Conservation (phyloP, 2,329 filamentous ascomycete species). For the Ceratocystis albifundus region DNA sequence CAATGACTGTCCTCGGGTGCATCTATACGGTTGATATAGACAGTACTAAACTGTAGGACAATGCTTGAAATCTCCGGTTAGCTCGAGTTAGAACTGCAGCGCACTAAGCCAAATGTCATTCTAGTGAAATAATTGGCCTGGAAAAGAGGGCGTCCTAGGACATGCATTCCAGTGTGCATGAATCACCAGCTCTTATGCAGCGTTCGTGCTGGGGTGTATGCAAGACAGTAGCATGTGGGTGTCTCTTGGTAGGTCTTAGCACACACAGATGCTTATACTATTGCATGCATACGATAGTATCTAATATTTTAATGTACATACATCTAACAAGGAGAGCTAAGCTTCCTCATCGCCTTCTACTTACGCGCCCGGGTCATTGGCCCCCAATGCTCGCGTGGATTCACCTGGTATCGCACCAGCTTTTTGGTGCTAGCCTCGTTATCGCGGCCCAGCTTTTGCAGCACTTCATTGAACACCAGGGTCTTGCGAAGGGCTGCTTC, state of each 20-base stretch:
- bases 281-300: background rate
- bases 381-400: conserved; percentile 88
- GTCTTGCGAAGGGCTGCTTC: conserved; percentile 45
- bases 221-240: too few species aligned
- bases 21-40: too few species aligned
- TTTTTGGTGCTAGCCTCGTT: conserved; percentile 51
- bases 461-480: conserved; percentile 59
- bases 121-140: background rate
- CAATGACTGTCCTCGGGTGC: too few species aligned
- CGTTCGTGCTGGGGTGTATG: too few species aligned
- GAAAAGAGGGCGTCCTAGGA: background rate
- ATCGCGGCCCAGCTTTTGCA: conserved; percentile 59
- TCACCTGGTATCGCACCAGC: conserved; percentile 76
- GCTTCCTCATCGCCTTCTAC: conserved; percentile 29
- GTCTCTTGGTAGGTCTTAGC: too few species aligned
- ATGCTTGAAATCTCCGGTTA: background rate
- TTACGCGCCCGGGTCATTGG: conserved; percentile 51
- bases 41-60: too few species aligned
- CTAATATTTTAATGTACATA: background rate
- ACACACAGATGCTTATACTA: background rate
- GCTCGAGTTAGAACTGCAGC: background rate
- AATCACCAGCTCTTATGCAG: background rate
- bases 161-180: background rate
- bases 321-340: conserved; percentile 26
- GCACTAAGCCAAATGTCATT: background rate